phyloP scores from a whole-genome alignment of 768 basidiomycete genomes.

The Fomitopsis pulvina region DNA sequence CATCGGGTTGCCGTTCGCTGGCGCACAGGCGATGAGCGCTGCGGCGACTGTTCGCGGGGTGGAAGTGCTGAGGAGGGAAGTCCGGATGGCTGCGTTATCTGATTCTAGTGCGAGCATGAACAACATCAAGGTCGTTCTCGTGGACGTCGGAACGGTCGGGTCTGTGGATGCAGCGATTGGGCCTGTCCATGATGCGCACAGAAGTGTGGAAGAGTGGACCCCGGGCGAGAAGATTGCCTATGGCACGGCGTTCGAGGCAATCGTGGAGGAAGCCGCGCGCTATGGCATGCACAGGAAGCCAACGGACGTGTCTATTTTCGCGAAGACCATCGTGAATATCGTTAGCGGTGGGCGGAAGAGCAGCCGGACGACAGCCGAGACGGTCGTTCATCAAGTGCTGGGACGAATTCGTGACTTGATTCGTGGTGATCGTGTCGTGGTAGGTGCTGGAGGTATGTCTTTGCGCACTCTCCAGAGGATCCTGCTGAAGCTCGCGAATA shows the following conservation, averaged over 20 bases:
- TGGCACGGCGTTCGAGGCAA: slow-evolving; percentile 57
- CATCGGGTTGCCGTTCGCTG: slow-evolving; percentile 64
- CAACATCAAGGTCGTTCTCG: slow-evolving; percentile 61
- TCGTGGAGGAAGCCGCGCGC: slow-evolving; percentile 33
- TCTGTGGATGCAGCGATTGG: slow-evolving; percentile 11
- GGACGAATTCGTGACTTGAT: slow-evolving; percentile 50
- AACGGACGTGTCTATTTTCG: slow-evolving; percentile 50
- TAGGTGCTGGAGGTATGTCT: slow-evolving; percentile 73
- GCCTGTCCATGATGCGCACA: slow-evolving; percentile 29
- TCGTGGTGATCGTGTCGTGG: slow-evolving; percentile 59
- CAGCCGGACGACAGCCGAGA: slow-evolving; percentile 35
- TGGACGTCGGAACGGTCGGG: slow-evolving; percentile 63
- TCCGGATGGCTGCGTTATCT: slow-evolving; percentile 47
- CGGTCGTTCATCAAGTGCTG: slow-evolving; percentile 33
- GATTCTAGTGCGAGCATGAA: slow-evolving; percentile 53
- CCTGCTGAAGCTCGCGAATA: slow-evolving; percentile 21
- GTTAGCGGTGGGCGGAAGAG: slow-evolving; percentile 49
- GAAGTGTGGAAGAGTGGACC: slow-evolving; percentile 63
- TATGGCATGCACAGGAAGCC: slow-evolving; percentile 45
- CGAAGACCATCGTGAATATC: slow-evolving; percentile 49
- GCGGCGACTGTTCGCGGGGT: slow-evolving; percentile 64
- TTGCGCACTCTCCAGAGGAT: background rate
- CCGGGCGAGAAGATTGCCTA: slow-evolving; percentile 68
- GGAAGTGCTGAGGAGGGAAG: slow-evolving; percentile 71
- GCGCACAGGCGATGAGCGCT: slow-evolving; percentile 69